A percentile compares a stretch with the other conserved stretches of the same genome.
phyloP scores from a whole-genome alignment of 2,329 filamentous ascomycete genomes.

The Pseudocercospora fijiensis region DNA sequence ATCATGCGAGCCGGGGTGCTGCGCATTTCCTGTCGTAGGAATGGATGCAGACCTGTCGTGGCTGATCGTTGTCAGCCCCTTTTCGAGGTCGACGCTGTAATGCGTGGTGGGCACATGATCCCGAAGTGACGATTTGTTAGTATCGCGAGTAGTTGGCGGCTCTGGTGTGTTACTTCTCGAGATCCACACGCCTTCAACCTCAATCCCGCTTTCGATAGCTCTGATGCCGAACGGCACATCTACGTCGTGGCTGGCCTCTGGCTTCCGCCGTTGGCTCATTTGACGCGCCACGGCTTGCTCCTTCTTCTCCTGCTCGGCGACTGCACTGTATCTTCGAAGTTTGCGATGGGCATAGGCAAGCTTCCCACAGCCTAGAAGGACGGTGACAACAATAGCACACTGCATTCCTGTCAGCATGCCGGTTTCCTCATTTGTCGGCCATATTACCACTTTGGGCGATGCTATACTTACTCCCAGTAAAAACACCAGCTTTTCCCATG shows the following conservation, averaged over 20 bases:
- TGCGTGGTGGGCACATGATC: constrained; percentile 19
- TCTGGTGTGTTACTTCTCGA: constrained; percentile 47
- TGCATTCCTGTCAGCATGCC: constrained; percentile 42
- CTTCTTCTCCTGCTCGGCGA: constrained; percentile 34
- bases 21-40: constrained; percentile 28
- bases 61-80: constrained; percentile 7
- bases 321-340: constrained; percentile 43
- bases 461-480: constrained; percentile 54
- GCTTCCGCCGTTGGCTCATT: constrained; percentile 32
- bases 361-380: constrained; percentile 66
- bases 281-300: constrained; percentile 37
- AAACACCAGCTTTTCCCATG: constrained; percentile 90
- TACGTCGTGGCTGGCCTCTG: constrained; percentile 49
- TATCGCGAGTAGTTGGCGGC: constrained; percentile 28
- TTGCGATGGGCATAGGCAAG: constrained; percentile 51
- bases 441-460: constrained; percentile 17
- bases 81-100: constrained; percentile 24
- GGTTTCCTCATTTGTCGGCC: constrained; percentile 21
- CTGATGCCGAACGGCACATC: constrained; percentile 83
- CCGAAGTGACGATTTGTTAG: constrained; percentile 25
- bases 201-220: constrained; percentile 77
- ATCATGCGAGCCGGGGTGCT: constrained; percentile 41
- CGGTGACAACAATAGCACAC: constrained; percentile 66
- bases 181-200: constrained; percentile 75
- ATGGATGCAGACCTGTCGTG: constrained; percentile 13